Evolutionary conservation across 2,329 filamentous ascomycete genomes (phyloP).

Genomic region (Hymenoscyphus fraxineus): DNA sequence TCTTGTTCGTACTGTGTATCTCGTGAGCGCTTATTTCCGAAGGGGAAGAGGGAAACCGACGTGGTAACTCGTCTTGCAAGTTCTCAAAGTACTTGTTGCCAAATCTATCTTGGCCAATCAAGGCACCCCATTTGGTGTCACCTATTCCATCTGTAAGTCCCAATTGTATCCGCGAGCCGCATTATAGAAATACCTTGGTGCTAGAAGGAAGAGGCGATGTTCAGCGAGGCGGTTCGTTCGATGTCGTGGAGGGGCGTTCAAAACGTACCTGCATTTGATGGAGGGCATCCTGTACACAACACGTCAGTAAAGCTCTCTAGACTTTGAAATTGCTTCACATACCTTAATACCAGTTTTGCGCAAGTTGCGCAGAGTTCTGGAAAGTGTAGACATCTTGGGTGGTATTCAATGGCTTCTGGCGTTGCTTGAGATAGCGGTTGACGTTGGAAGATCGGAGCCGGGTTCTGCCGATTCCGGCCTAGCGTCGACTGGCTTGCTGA

Average conservation of each 20-base stretch:
- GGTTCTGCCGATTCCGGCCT: slow-evolving; percentile 23
- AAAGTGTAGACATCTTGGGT: slow-evolving; percentile 80
- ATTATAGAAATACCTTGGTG: slow-evolving; percentile 28
- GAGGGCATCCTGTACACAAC: slow-evolving; percentile 67
- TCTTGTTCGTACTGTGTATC: slow-evolving; percentile 72
- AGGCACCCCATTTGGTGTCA: slow-evolving; percentile 90
- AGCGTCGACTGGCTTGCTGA: slow-evolving; percentile 8
- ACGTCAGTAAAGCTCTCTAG: slow-evolving; percentile 37
- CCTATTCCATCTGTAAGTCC: slow-evolving; percentile 48
- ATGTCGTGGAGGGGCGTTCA: slow-evolving; percentile 24
- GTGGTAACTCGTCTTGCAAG: slow-evolving; percentile 78
- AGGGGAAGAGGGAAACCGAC: slow-evolving; percentile 47
- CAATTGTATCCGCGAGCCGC: not conserved
- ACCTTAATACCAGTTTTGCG: slow-evolving; percentile 88
- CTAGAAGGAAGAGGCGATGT: slow-evolving; percentile 21
- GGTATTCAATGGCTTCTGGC: slow-evolving; percentile 28
- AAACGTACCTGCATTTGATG: slow-evolving; percentile 85
- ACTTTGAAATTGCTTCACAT: slow-evolving; percentile 26
- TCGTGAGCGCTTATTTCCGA: not conserved
- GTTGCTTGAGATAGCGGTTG: slow-evolving; percentile 15
- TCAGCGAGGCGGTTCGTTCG: slow-evolving; percentile 25
- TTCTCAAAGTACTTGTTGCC: slow-evolving; percentile 99
- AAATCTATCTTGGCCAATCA: slow-evolving; percentile 81
- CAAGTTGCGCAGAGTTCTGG: slow-evolving; percentile 81
- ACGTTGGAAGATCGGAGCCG: slow-evolving; percentile 16